A percentile compares a stretch with the other conserved stretches of the same genome.
These are phyloP conservation scores for Mucor indicus DNA, from an alignment of 371 early-diverging fungal species.

Conservation along the genomic window DNA sequence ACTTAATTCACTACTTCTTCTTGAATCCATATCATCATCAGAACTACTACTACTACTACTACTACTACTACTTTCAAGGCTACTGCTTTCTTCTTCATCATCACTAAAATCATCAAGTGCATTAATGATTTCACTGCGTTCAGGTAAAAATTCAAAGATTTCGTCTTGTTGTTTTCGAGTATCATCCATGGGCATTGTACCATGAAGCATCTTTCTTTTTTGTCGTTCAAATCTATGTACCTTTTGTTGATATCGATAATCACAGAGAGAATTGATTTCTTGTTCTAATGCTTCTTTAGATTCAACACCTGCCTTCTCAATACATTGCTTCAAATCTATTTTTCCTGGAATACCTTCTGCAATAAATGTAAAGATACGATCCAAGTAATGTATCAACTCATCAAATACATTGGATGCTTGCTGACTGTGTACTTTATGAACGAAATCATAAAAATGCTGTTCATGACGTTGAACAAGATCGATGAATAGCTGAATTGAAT, in stretches of 20 bases:
- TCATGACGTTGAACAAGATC: slow-evolving; percentile 55
- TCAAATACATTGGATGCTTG: slow-evolving; percentile 47
- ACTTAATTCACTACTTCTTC: neutral
- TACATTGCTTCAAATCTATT: slow-evolving; percentile 17
- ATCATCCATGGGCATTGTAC: slow-evolving; percentile 9
- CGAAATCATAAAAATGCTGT: slow-evolving; percentile 57
- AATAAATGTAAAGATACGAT: slow-evolving; percentile 30
- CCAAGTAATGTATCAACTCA: slow-evolving; percentile 39
- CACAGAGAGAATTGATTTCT: slow-evolving; percentile 39
- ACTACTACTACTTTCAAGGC: neutral
- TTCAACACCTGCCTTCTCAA: slow-evolving; percentile 13
- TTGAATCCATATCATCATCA: neutral
- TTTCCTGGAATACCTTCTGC: slow-evolving; percentile 30
- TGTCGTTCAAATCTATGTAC: slow-evolving; percentile 23
- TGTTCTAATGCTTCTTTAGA: slow-evolving; percentile 12
- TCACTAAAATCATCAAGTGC: slow-evolving; percentile 29
- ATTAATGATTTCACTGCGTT: slow-evolving; percentile 20
- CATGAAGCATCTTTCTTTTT: slow-evolving; percentile 11
- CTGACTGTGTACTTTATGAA: slow-evolving; percentile 58
- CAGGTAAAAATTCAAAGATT: slow-evolving; percentile 19
- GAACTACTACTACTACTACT: slow-evolving; percentile 1
- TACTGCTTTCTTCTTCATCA: slow-evolving; percentile 2
- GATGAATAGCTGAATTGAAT: slow-evolving; percentile 33
- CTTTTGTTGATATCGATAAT: slow-evolving; percentile 35
- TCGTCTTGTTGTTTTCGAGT: slow-evolving; percentile 16